Evolutionary conservation across 495 filamentous ascomycete species (phyloP), one percentile per base, ranked within the genome.

Genomic region (Amniculicola lignicola): DNA sequence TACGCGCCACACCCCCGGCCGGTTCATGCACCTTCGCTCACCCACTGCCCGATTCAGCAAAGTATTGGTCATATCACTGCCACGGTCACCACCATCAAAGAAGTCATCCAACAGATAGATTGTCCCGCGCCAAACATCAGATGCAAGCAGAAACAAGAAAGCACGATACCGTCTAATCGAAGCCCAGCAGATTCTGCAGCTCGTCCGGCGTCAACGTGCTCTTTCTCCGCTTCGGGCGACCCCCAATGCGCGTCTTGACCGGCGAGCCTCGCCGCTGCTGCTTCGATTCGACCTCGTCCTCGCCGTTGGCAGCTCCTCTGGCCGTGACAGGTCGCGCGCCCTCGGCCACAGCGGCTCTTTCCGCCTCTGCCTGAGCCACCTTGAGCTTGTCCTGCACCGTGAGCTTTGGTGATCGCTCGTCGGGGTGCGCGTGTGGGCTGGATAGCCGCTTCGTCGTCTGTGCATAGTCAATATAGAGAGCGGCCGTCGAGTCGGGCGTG

Each of bases 181-280:
- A 47, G 1, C 60, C 50, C 12, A 66, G 18, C 43, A 66, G 28
- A 24, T 46, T 44, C 61, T 70, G 59, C 62, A 74, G 51, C 63
- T 74, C 71, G 37, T 70, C 71, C 24, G 70, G 68, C 48, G 55
- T 74, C 50, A 74, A 55, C 46, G 71, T 74, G 51, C 70, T 72
- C 67, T 74, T 67, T 55, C 67, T 64, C 55, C 66, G 64, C 59
- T 54, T 69, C 44, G 71, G 67, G 23, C 71, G 53, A 12, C 71
- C 71, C 19, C 54, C 47, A 52, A 74, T 69, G 49, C 61, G 51
- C 49, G 69, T 33, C 64, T 67, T 70, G 54, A 63, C 51, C 27
- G 61, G 60, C 12, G 64, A 64, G 29, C 54, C 36, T 6, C 45
- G 35, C n/a, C 25, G 28, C 21, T 51, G 39, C 25, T 56, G 61